phyloP scores from a whole-genome alignment of 345 rosid genomes.

The Linum usitatissimum region DNA sequence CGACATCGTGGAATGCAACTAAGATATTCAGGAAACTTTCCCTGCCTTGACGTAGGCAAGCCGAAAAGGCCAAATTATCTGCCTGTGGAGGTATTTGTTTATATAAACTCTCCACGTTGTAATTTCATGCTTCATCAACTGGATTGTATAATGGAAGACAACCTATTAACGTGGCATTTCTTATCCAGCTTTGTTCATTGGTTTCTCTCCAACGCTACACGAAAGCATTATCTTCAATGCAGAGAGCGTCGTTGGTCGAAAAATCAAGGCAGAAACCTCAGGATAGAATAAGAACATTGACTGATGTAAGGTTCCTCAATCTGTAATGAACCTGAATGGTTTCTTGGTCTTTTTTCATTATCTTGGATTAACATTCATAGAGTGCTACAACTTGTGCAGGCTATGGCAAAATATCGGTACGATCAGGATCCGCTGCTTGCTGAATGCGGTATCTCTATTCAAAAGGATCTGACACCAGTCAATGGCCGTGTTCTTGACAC shows the following conservation, averaged over 20 bases:
- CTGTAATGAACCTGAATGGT: slow-evolving; percentile 9
- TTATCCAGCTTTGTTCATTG: slow-evolving; percentile 17
- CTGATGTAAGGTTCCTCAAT: slow-evolving; percentile 11
- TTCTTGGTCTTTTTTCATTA: slow-evolving; percentile 8
- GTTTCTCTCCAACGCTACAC: slow-evolving; percentile 21
- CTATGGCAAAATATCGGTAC: slow-evolving; percentile 37
- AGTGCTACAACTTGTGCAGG: slow-evolving; percentile 30
- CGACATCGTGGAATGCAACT: slow-evolving; percentile 5
- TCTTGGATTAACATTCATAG: too few species aligned
- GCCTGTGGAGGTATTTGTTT: slow-evolving; percentile 10
- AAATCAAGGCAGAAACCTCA: slow-evolving; percentile 22
- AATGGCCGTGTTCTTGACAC: slow-evolving; percentile 77
- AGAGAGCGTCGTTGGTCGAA: slow-evolving; percentile 20
- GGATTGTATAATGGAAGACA: not conserved
- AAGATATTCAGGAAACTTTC: slow-evolving; percentile 21
- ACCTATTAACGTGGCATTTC: not conserved
- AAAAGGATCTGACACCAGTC: slow-evolving; percentile 46
- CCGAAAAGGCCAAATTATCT: slow-evolving; percentile 15
- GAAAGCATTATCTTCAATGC: slow-evolving; percentile 16
- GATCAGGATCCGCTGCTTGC: slow-evolving; percentile 51
- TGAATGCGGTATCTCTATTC: slow-evolving; percentile 65
- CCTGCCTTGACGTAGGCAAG: slow-evolving; percentile 16
- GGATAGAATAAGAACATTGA: slow-evolving; percentile 14
- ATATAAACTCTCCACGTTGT: not conserved
- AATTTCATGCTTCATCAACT: not conserved